Base-by-base conservation (phyloP, 176 grass and related monocot genomes). In the Avena insularis region DNA sequence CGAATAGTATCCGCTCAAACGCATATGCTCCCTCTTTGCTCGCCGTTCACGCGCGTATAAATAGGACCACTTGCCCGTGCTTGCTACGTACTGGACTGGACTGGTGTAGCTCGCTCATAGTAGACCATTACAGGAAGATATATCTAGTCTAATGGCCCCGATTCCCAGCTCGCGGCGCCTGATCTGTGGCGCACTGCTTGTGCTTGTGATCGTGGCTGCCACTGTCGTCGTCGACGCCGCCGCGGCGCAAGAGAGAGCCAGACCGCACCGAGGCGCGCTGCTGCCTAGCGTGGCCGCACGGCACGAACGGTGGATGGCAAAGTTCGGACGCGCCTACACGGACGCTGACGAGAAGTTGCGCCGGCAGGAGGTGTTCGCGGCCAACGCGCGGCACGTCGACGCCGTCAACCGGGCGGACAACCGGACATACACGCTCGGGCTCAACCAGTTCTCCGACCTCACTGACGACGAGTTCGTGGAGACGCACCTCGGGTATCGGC, bases 301-400 rank as follows among this genome's bases (percentile, higher is more conserved):
- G 63, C 84, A 92, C 63, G 74, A 92, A 75, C 75, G 64, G 71
- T 92, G 87, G 87, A 92, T 92, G 91, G 75, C 49, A 40, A 40
- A 64, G 72, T 66, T 87, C 65, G 91, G 87, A 13, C 91, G 80
- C 20, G 66, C 58, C 0, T 92, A 92, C 56, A 80, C 79, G 14
- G 79, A 90, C 86, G 87, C 79, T 0, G 80, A 46, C 7, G 91
- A 92, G 84, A 90, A 87, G 66, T 23, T 12, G 35, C 84, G 20
- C 8, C 43, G 87, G 43, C 78, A 69, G 63, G 75, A 87, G 79
- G 78, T 92, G 4, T 90, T 92, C 43, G 80, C 78, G 58, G 57
- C 64, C 68, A 89, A 92, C 53, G 49, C 56, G 2, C 71, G 61
- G 80, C 86, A 90, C 27, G 78, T 92, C 12, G 87, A 84, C 17